These are phyloP conservation scores for Quaeritorhiza haematococci DNA, from an alignment of 371 early-diverging fungal species.

Conservation along the genomic window DNA sequence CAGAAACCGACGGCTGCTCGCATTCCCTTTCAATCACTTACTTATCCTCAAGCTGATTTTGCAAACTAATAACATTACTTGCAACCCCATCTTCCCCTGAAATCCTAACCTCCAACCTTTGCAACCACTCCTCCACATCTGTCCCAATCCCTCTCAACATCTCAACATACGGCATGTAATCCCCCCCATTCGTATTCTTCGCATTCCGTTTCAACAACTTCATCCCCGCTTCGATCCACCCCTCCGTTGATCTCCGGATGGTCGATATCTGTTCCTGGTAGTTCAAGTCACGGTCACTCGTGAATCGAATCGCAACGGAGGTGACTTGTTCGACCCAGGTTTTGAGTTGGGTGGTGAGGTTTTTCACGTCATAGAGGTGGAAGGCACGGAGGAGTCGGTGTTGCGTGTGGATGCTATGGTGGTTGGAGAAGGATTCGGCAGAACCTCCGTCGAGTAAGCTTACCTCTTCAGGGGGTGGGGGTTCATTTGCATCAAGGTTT, in stretches of 20 bases:
- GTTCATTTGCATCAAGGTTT: no score
- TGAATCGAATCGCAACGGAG: slow-evolving; percentile 38
- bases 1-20: no score
- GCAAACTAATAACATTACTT: slow-evolving; percentile 37
- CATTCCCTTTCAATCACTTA: not conserved
- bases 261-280: slow-evolving; percentile 37
- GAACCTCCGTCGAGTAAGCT: not conserved
- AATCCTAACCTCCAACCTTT: slow-evolving; percentile 33
- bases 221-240: slow-evolving; percentile 36
- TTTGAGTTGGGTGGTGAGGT: slow-evolving; percentile 29
- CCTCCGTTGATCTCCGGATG: slow-evolving; percentile 31
- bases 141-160: slow-evolving; percentile 21
- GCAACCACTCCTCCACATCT: slow-evolving; percentile 45
- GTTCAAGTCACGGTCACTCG: slow-evolving; percentile 37
- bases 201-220: slow-evolving; percentile 38
- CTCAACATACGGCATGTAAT: slow-evolving; percentile 34
- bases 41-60: slow-evolving; percentile 51
- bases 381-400: slow-evolving; percentile 38
- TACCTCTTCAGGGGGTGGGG: not conserved
- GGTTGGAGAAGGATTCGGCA: not conserved
- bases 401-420: slow-evolving; percentile 20
- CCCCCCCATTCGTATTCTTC: slow-evolving; percentile 37
- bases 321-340: slow-evolving; percentile 39
- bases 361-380: slow-evolving; percentile 34
- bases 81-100: slow-evolving; percentile 52